phyloP scores from a whole-genome alignment of 192 early-diverging fungal genomes.

The Blastocladiella britannica region DNA sequence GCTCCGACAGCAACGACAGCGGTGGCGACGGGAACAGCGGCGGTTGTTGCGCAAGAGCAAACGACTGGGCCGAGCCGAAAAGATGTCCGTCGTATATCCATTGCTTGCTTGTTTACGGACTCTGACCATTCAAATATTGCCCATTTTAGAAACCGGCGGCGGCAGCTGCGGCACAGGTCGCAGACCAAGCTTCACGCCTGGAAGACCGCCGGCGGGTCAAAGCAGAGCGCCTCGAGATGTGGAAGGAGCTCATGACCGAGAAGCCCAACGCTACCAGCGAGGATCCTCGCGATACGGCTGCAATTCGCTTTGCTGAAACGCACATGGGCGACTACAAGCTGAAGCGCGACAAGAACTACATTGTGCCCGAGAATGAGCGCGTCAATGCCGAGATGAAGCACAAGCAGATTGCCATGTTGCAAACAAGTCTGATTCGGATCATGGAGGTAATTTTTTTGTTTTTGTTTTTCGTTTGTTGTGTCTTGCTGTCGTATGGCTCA shows the following conservation, averaged over 20 bases:
- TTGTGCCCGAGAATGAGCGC: conserved; percentile 40
- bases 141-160: too few relatives aligned
- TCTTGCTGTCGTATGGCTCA: too few relatives aligned
- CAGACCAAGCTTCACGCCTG: conserved; percentile 4
- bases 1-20: too few relatives aligned
- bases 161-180: too few relatives aligned
- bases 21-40: too few relatives aligned
- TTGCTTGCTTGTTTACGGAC: too few relatives aligned
- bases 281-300: conserved; percentile 32
- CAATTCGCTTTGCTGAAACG: conserved; percentile 30
- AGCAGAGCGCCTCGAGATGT: conserved; percentile 18
- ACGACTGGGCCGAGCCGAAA: too few relatives aligned
- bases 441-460: conserved; percentile 35
- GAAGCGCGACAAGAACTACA: conserved; percentile 41
- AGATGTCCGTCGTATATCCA: too few relatives aligned
- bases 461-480: neutral
- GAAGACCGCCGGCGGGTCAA: conserved; percentile 32
- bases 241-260: conserved; percentile 32
- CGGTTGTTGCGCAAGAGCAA: too few relatives aligned
- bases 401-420: conserved; percentile 28
- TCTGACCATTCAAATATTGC: too few relatives aligned
- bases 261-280: conserved; percentile 40
- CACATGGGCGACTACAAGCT: conserved; percentile 47
- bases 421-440: conserved; percentile 26
- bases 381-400: conserved; percentile 44